Evolutionary conservation across 805 yeast species (phyloP), one percentile per base, ranked within the genome.

Genomic region (Candida rishiriensis): DNA sequence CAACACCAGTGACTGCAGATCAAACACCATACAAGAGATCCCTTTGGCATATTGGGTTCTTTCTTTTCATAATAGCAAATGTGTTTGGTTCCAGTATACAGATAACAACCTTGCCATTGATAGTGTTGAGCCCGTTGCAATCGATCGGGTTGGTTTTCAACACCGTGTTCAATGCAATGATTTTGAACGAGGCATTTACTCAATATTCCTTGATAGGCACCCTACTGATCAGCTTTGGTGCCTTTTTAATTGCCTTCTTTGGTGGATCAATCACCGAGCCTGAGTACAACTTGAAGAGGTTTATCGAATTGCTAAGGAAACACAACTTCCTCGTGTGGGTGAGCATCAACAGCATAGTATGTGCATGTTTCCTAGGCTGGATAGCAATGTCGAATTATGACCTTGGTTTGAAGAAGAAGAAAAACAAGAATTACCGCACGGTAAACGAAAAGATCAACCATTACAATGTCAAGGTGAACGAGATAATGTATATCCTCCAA

Each of bases 141-240:
- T 88, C 95, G 21, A 79, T 83, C 18, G 96, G 96, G 0, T 71
- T 89, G n/a, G 89, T 88, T 2, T 88, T 89, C 71, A 89, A 89
- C 63, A 79, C 93, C 0, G 62, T 86, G 2, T 77, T 88, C 55
- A 86, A 93, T 36, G 61, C 84, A 15, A 44, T 86, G 10, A 63
- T 88, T 12, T 74, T 88, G 12, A 70, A 80, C 29, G 97, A 88
- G 57, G 69, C 71, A 1, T 85, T 87, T 60, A 81, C 90, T 1
- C 48, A 52, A 18, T 67, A 65, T 41, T 73, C 89, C 2, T 65
- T 76, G 1, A 44, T 66, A 10, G 96, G 96, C 3, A 88, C 96
- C 0, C 52, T 74, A 1, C 63, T 85, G 16, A 85, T 87, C 6
- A 74, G 83, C 1, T 39, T 75, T 2, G 96, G 97, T 0, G 95